Conservation (phyloP, 164 flowering plant genomes). For the Magnolia sinica region DNA sequence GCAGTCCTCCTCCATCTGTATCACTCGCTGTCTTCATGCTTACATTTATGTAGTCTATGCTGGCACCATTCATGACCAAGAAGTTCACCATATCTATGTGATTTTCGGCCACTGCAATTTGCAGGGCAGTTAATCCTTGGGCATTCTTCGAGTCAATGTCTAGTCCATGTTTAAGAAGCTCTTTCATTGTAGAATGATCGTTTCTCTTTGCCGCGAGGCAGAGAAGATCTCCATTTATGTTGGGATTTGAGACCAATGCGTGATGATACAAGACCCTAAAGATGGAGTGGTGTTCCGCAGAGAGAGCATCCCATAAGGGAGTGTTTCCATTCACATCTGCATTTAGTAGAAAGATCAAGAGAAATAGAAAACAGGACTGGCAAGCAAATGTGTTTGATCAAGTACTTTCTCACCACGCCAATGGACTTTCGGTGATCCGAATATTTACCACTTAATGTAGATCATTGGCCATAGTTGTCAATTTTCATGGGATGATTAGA, state of each 20-base stretch:
- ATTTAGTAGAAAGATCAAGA: constrained; percentile 4
- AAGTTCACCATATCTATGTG: constrained; percentile 55
- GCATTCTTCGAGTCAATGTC: constrained; percentile 47
- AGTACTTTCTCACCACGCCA: neutral
- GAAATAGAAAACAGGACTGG: neutral
- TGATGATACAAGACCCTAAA: constrained; percentile 59
- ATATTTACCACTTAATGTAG: no score
- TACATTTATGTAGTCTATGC: constrained; percentile 19
- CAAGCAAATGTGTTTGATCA: neutral
- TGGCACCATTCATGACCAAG: constrained; percentile 67
- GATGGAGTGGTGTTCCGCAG: constrained; percentile 58
- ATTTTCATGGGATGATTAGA: no score
- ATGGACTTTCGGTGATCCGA: neutral
- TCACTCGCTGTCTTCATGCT: neutral
- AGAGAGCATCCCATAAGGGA: constrained; percentile 76
- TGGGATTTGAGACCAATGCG: constrained; percentile 54
- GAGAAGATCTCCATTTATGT: constrained; percentile 63
- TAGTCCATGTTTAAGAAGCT: constrained; percentile 61
- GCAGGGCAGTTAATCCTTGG: constrained; percentile 51
- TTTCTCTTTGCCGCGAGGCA: constrained; percentile 72
- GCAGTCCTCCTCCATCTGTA: constrained; percentile 11
- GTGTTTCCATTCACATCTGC: constrained; percentile 74
- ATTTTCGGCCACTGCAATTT: constrained; percentile 58
- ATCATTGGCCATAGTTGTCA: no score
- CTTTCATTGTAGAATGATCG: constrained; percentile 53